A percentile compares a stretch with the other conserved stretches of the same genome.
phyloP scores from a whole-genome alignment of 345 rosid genomes.

The Gynandropsis gynandra region DNA sequence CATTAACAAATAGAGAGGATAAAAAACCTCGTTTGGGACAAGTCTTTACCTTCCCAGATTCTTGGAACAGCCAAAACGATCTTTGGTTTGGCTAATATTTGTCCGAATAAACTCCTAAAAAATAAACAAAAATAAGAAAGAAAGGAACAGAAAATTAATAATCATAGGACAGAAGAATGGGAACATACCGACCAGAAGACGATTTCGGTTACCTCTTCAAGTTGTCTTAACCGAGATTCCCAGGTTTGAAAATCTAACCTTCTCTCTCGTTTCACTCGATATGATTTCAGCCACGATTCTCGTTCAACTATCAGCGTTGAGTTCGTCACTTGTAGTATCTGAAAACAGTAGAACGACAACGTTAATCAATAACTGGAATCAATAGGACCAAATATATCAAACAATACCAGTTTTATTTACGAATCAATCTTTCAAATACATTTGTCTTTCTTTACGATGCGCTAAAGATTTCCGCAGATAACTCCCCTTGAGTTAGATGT shows the following conservation, averaged over 20 bases:
- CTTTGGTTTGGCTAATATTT: slow-evolving; percentile 2
- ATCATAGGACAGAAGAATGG: slow-evolving; percentile 26
- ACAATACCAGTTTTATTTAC: no score
- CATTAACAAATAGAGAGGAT: not conserved
- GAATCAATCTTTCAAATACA: no score
- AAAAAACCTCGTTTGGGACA: slow-evolving; percentile 2
- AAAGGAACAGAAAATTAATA: not conserved
- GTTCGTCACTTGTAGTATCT: slow-evolving; percentile 80
- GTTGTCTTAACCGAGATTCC: slow-evolving; percentile 87
- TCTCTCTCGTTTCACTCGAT: slow-evolving; percentile 65
- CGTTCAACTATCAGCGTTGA: slow-evolving; percentile 91
- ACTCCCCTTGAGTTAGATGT: no score
- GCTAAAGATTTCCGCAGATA: no score
- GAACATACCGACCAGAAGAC: slow-evolving; percentile 56
- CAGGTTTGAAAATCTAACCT: slow-evolving; percentile 88
- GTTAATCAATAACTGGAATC: no score
- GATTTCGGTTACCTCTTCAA: slow-evolving; percentile 75
- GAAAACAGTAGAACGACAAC: no score
- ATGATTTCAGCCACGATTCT: slow-evolving; percentile 82
- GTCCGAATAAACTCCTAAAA: not conserved
- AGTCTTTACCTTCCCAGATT: slow-evolving; percentile 19
- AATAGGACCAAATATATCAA: no score
- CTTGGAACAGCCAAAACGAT: slow-evolving; percentile 14
- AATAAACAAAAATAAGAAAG: slow-evolving; percentile 4
- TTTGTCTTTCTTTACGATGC: no score